Base-by-base conservation (phyloP, 83 land plant species). In the Picea abies region DNA sequence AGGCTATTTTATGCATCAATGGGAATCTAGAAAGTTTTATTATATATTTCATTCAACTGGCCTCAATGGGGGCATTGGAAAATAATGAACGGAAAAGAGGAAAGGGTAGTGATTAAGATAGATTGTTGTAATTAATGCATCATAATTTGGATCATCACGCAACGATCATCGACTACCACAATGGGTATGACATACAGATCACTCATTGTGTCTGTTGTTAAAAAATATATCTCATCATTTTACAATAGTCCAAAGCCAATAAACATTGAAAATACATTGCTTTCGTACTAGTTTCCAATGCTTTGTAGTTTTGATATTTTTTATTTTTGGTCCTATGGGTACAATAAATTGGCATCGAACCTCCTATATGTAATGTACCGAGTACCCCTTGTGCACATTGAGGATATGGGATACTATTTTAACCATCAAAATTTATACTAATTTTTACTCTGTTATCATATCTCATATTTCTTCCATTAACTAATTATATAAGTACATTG, bases 101-200 rank as follows among this genome's bases (percentile, higher is more conserved):
- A 29, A 29, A 29, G 29, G 29, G 29, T 29, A 29, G 29, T 29
- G 29, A 78, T 89, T 82, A 20, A 86, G 87, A 44, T 89, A 89
- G 11, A 89, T 63, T 4, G 87, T 87, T 65, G 90, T 85, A 80
- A 89, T 88, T 35, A 89, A 82, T 14, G 90, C 85, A 82, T 89
- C 91, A 82, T 84, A 89, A 66, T 87, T 89, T 60, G 90, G 84
- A 69, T 89, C 91, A 82, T 89, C 91, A 61, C 90, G 80, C 79
- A 89, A 80, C 19, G 91, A 89, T 76, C 91, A 82, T 14, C 91
- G 86, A 76, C 91, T 89, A 82, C 90, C 90, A 82, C 91, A 89
- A 67, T 89, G 91, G 22, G 91, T 87, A 39, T 90, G 90, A 73
- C 91, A 89, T 32, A 87, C 91, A 71, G 91, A 90, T 64, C 91